Percentiles rank a stretch among this genome's conserved stretches.
Evolutionary conservation across 768 basidiomycete species (phyloP).

Genomic region (Termitomyces sp.): DNA sequence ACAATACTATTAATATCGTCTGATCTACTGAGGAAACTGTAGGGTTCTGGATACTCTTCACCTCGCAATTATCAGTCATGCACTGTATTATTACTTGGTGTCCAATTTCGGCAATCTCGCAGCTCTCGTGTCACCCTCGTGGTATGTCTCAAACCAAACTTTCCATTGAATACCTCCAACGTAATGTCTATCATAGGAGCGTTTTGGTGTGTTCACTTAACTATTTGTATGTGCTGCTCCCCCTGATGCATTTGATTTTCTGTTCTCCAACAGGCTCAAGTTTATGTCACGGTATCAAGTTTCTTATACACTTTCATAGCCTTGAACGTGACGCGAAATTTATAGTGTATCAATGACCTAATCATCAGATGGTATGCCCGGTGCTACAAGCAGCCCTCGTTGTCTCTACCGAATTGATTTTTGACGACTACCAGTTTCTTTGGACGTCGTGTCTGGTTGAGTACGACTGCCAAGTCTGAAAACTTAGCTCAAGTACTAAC

Average conservation of each 20-base stretch:
- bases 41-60: slow-evolving; percentile 17
- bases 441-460: slow-evolving; percentile 23
- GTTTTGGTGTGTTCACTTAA: slow-evolving; percentile 3
- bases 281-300: slow-evolving; percentile 9
- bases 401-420: not conserved
- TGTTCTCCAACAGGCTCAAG: slow-evolving; percentile 1
- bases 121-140: not conserved
- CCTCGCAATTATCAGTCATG: slow-evolving; percentile 10
- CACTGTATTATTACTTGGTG: slow-evolving; percentile 13
- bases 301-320: too few relatives aligned
- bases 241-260: not conserved
- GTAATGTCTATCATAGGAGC: not conserved
- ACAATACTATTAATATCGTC: not conserved
- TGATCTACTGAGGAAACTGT: not conserved
- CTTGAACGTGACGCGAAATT: not conserved
- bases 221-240: not conserved
- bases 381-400: not conserved
- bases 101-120: slow-evolving; percentile 11
- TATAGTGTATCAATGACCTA: slow-evolving; percentile 21
- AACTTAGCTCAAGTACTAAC: not conserved
- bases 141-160: not conserved
- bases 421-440: slow-evolving; percentile 16
- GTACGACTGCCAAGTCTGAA: slow-evolving; percentile 11
- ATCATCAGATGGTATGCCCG: slow-evolving; percentile 26
- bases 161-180: not conserved